phyloP scores from a whole-genome alignment of 805 yeast species.

The Wickerhamomyces pijperi region DNA sequence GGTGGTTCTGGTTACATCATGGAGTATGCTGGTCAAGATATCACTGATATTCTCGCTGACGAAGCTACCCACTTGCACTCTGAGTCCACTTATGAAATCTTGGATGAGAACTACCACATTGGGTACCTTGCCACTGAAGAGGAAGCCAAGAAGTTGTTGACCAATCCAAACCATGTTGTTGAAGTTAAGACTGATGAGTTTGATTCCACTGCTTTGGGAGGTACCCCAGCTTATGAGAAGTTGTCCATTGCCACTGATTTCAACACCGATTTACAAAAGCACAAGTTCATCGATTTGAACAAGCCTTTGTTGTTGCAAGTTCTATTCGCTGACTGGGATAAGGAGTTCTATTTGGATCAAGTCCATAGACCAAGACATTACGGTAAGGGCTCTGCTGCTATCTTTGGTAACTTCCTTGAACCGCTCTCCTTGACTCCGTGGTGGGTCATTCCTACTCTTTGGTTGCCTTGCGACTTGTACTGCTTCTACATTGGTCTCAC shows the following conservation, averaged over 20 bases:
- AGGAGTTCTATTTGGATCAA: conserved; percentile 88
- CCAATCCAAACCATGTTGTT: conserved; percentile 46
- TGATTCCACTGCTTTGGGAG: conserved; percentile 46
- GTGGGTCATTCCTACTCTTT: conserved; percentile 80
- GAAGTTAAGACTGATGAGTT: conserved; percentile 41
- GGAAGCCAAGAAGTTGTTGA: conserved; percentile 62
- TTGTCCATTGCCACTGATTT: conserved; percentile 74
- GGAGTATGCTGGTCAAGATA: conserved; percentile 77
- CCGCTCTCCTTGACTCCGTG: conserved; percentile 88
- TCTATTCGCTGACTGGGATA: conserved; percentile 60
- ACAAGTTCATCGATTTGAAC: conserved; percentile 77
- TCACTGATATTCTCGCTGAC: conserved; percentile 74
- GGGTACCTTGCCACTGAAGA: conserved; percentile 76
- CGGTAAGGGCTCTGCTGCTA: conserved; percentile 92
- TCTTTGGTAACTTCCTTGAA: conserved; percentile 91
- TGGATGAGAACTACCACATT: conserved; percentile 68
- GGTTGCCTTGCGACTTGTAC: conserved; percentile 75
- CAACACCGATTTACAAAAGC: conserved; percentile 55
- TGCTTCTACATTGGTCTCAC: conserved; percentile 49
- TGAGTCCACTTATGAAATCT: conserved; percentile 75
- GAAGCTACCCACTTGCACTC: conserved; percentile 65
- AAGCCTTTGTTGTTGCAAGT: conserved; percentile 79
- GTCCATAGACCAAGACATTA: conserved; percentile 97
- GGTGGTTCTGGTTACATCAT: conserved; percentile 79
- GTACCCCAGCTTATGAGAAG: conserved; percentile 63